Conservation (phyloP, 148 eudicot genomes). For the Pharnaceum exiguum region DNA sequence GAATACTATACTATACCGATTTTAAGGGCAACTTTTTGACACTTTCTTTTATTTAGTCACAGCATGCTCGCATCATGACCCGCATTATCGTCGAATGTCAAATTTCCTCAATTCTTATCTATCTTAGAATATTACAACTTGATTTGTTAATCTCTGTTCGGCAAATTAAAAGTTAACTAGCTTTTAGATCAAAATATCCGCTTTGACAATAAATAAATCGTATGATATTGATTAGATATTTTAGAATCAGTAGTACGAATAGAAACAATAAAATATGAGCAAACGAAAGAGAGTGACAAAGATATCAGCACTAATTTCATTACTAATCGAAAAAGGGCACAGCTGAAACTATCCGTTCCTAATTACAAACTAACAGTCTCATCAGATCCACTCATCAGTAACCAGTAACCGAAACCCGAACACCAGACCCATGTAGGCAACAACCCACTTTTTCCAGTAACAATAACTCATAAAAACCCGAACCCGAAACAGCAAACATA, state of each 20-base stretch:
- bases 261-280: background rate
- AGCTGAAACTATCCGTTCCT: slow-evolving; percentile 9
- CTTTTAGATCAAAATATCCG: background rate
- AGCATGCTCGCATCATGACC: no score
- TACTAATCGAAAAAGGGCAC: slow-evolving; percentile 1
- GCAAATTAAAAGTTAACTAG: no score
- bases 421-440: background rate
- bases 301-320: slow-evolving; percentile 2
- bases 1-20: no score
- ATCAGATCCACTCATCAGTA: background rate
- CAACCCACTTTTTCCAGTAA: background rate
- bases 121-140: no score
- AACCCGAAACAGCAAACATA: slow-evolving; percentile 23
- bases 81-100: no score
- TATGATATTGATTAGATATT: background rate
- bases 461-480: background rate
- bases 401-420: background rate
- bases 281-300: background rate
- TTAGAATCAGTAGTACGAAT: no score
- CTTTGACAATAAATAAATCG: background rate
- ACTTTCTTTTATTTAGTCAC: no score
- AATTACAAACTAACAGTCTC: slow-evolving; percentile 25
- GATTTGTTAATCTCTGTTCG: no score
- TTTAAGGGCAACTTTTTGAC: no score
- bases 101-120: no score